These are phyloP conservation scores for Metschnikowia santaceciliae DNA, from an alignment of 805 yeast species.

Conservation along the genomic window DNA sequence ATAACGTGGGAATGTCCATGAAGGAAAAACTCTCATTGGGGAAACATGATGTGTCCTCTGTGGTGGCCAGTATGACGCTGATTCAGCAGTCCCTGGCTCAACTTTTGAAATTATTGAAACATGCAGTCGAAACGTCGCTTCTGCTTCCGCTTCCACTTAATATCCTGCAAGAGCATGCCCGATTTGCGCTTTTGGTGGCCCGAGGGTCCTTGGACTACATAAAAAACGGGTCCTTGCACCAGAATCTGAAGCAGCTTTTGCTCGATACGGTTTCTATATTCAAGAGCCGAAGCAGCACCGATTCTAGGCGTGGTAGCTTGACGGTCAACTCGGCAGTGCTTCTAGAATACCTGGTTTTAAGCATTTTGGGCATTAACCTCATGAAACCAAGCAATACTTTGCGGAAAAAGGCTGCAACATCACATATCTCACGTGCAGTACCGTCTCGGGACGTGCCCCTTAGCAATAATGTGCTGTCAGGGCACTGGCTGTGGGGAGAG, in stretches of 20 bases:
- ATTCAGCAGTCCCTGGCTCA: conserved; percentile 66
- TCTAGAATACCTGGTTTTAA: conserved; percentile 56
- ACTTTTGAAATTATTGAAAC: conserved; percentile 50
- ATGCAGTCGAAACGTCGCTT: conserved; percentile 35
- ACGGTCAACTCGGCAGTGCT: conserved; percentile 53
- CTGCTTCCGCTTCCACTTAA: conserved; percentile 64
- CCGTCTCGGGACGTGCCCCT: neutral
- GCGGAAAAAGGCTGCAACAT: conserved; percentile 7
- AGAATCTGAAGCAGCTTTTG: conserved; percentile 59
- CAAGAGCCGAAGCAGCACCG: conserved; percentile 47
- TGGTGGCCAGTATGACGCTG: conserved; percentile 55
- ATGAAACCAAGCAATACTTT: conserved; percentile 16
- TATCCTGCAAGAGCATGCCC: conserved; percentile 56
- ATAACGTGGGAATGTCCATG: conserved; percentile 38
- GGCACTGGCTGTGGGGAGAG: neutral
- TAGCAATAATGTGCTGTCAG: neutral
- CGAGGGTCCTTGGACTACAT: conserved; percentile 78
- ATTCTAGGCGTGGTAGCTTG: conserved; percentile 54
- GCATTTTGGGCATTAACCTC: conserved; percentile 53
- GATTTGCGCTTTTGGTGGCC: conserved; percentile 62
- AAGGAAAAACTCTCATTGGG: conserved; percentile 37
- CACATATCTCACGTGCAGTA: neutral
- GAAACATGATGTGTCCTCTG: conserved; percentile 25
- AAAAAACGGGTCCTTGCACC: conserved; percentile 76
- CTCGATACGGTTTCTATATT: conserved; percentile 47